Conservation (phyloP, 108 stramenopile genomes). For the Conticribra guillardii region DNA sequence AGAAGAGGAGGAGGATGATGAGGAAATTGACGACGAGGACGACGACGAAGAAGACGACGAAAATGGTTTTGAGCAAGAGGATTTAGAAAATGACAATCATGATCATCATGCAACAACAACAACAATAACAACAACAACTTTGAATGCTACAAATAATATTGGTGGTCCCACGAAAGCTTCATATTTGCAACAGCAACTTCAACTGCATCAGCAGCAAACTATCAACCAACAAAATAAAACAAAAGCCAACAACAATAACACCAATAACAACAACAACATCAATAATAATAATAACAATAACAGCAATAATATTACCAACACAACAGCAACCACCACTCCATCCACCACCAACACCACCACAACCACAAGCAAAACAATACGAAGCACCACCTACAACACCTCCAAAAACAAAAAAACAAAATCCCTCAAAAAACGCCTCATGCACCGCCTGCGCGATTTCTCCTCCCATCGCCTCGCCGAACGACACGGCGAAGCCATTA, state of each 20-base stretch:
- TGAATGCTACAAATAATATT: too few species aligned
- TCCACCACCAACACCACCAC: too few species aligned
- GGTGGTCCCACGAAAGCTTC: too few species aligned
- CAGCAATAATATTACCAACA: too few species aligned
- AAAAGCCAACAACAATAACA: neutral
- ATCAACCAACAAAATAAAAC: neutral
- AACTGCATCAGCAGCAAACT: conserved; percentile 4
- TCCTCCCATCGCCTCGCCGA: conserved; percentile 72
- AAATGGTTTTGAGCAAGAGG: conserved; percentile 6
- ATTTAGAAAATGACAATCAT: conserved; percentile 1
- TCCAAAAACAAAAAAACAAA: too few species aligned
- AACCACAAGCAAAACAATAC: too few species aligned
- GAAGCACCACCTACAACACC: too few species aligned
- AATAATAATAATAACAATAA: too few species aligned
- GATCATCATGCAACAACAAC: neutral
- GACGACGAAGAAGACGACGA: conserved; percentile 19
- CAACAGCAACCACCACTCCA: too few species aligned
- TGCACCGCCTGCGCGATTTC: conserved; percentile 74
- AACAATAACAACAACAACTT: neutral
- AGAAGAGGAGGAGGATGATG: conserved; percentile 22
- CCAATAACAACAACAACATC: too few species aligned
- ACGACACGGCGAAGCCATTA: conserved; percentile 79
- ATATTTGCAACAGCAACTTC: too few species aligned
- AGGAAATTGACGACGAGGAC: conserved; percentile 20
- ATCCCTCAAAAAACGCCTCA: conserved; percentile 38